Conservation (phyloP, 805 yeast species). For the Nakazawaea ambrosiae region DNA sequence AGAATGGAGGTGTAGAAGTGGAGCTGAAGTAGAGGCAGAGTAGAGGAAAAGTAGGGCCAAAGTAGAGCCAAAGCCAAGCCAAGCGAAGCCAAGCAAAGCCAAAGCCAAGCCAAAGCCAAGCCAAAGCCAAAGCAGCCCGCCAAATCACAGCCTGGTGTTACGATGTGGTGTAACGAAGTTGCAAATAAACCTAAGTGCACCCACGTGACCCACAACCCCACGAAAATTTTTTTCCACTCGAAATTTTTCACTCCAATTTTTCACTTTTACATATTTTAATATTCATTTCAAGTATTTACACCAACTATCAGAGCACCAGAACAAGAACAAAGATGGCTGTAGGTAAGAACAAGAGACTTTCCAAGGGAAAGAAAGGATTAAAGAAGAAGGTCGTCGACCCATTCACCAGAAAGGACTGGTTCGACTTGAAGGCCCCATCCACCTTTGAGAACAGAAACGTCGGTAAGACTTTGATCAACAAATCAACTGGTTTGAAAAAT, state of each 20-base stretch:
- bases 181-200: background rate
- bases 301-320: background rate
- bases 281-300: background rate
- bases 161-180: background rate
- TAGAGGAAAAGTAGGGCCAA: too few species aligned
- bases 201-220: background rate
- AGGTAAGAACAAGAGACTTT: conserved; percentile 69
- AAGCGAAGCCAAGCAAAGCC: too few species aligned
- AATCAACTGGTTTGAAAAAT: conserved; percentile 95
- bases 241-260: background rate
- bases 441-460: conserved; percentile 98
- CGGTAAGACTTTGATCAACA: conserved; percentile 98
- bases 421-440: conserved; percentile 96
- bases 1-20: too few species aligned
- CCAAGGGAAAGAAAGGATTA: conserved; percentile 90
- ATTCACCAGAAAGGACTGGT: conserved; percentile 99
- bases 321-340: conserved; percentile 43
- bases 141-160: too few species aligned
- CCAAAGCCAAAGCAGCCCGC: too few species aligned
- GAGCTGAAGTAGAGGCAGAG: too few species aligned
- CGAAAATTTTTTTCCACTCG: background rate
- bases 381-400: conserved; percentile 99
- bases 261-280: too few species aligned
- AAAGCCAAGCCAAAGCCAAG: too few species aligned
- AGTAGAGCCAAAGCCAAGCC: too few species aligned